A percentile compares a stretch with the other conserved stretches of the same genome.
phyloP scores from a whole-genome alignment of 306 rosid genomes.

The Quercus dentata region DNA sequence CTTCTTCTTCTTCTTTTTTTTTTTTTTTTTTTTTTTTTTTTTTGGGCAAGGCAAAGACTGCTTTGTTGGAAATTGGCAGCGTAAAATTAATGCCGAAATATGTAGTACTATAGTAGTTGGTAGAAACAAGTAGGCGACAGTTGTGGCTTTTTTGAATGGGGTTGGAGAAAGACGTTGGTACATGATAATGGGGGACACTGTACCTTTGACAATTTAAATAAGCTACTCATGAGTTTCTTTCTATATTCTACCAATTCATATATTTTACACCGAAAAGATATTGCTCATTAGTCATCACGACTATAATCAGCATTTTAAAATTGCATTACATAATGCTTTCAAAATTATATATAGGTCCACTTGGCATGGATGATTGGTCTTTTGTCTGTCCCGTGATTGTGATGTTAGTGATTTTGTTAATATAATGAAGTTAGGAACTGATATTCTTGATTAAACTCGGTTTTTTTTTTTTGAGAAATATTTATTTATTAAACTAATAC shows the following conservation, averaged over 20 bases:
- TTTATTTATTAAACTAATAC: too few species aligned
- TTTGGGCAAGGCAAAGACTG: neutral
- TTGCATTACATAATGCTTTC: neutral
- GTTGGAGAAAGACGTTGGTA: conserved; percentile 14
- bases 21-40: too few species aligned
- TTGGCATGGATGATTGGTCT: conserved; percentile 3
- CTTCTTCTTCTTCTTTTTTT: too few species aligned
- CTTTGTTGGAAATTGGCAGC: neutral
- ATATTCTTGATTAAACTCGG: neutral
- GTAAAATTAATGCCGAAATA: neutral
- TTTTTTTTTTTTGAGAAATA: neutral
- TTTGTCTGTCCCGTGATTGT: conserved; percentile 2
- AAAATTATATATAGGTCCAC: neutral
- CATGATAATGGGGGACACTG: conserved; percentile 18
- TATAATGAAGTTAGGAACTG: neutral
- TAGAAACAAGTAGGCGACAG: conserved; percentile 1
- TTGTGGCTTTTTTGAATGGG: conserved; percentile 1
- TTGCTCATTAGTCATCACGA: neutral
- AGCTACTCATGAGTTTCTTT: conserved; percentile 10
- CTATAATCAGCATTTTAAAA: neutral
- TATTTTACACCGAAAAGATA: neutral
- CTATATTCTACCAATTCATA: neutral
- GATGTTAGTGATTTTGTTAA: neutral
- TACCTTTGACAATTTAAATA: conserved; percentile 5
- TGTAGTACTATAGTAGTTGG: neutral